Evolutionary conservation across 2,329 filamentous ascomycete species (phyloP).

Genomic region (Madurella fahalii): DNA sequence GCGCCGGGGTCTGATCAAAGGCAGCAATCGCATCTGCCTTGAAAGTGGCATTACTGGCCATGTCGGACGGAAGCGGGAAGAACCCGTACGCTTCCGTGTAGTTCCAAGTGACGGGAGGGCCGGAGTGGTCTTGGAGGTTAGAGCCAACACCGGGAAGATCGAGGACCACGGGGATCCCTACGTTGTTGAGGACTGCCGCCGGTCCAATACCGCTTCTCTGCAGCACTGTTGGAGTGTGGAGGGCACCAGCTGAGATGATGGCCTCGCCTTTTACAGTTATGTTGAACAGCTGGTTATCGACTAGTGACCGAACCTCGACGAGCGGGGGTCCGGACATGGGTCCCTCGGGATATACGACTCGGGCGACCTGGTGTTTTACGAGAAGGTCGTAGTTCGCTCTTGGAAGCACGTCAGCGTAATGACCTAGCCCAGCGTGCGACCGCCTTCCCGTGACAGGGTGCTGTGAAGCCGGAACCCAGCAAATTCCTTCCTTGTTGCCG

Average conservation of each 20-base stretch:
- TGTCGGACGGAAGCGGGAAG: slow-evolving; percentile 12
- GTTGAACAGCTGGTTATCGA: slow-evolving; percentile 21
- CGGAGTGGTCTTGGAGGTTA: slow-evolving; percentile 37
- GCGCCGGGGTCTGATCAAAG: slow-evolving; percentile 31
- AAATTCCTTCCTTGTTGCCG: slow-evolving; percentile 32
- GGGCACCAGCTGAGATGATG: slow-evolving; percentile 38
- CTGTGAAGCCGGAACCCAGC: slow-evolving; percentile 31
- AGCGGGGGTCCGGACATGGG: slow-evolving; percentile 11
- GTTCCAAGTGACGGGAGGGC: slow-evolving; percentile 23
- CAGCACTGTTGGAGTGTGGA: slow-evolving; percentile 41
- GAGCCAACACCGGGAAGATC: slow-evolving; percentile 59
- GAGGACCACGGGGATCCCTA: slow-evolving; percentile 47
- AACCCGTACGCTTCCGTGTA: slow-evolving; percentile 21
- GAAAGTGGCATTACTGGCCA: slow-evolving; percentile 30
- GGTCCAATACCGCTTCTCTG: slow-evolving; percentile 41
- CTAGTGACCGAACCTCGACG: slow-evolving; percentile 18
- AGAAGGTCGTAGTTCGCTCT: slow-evolving; percentile 22
- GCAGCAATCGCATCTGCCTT: slow-evolving; percentile 30
- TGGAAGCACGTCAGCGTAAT: slow-evolving; percentile 28
- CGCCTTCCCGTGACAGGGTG: slow-evolving; percentile 28
- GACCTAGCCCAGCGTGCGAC: slow-evolving; percentile 31
- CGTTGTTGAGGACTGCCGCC: slow-evolving; percentile 29
- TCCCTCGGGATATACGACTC: slow-evolving; percentile 19
- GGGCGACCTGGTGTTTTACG: slow-evolving; percentile 30
- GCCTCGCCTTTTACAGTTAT: slow-evolving; percentile 32